Evolutionary conservation across 805 yeast genomes (phyloP).

Genomic region (Yarrowia sp.): DNA sequence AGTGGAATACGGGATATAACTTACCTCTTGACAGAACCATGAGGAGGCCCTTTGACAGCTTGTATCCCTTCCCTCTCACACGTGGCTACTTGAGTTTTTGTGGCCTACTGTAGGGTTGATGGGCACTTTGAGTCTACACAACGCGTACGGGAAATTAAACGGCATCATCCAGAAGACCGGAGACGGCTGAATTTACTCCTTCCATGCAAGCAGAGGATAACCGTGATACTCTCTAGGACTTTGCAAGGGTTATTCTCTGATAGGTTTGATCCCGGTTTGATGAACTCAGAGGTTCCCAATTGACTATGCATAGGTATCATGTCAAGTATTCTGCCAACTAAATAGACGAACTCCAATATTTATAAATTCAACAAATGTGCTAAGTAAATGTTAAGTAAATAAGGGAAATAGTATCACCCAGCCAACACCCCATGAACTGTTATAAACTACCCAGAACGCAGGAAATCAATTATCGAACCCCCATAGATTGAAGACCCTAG

Average conservation of each 20-base stretch:
- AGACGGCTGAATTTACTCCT: not conserved
- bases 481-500: too few relatives aligned
- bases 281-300: too few relatives aligned
- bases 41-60: too few relatives aligned
- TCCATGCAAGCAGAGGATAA: conserved; percentile 4
- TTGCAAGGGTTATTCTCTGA: not conserved
- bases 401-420: too few relatives aligned
- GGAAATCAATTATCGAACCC: too few relatives aligned
- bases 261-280: not conserved
- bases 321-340: not conserved
- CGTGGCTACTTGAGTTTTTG: too few relatives aligned
- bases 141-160: not conserved
- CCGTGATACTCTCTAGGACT: not conserved
- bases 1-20: not conserved
- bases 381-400: too few relatives aligned
- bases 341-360: too few relatives aligned
- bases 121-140: not conserved
- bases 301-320: not conserved
- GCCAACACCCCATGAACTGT: too few relatives aligned
- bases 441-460: too few relatives aligned
- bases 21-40: not conserved
- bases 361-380: too few relatives aligned
- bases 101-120: conserved; percentile 4
- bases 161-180: not conserved
- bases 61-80: too few relatives aligned